These are phyloP conservation scores for Rhodotorula glutinis DNA, from an alignment of 1,284 basidiomycete genomes.

Conservation along the genomic window DNA sequence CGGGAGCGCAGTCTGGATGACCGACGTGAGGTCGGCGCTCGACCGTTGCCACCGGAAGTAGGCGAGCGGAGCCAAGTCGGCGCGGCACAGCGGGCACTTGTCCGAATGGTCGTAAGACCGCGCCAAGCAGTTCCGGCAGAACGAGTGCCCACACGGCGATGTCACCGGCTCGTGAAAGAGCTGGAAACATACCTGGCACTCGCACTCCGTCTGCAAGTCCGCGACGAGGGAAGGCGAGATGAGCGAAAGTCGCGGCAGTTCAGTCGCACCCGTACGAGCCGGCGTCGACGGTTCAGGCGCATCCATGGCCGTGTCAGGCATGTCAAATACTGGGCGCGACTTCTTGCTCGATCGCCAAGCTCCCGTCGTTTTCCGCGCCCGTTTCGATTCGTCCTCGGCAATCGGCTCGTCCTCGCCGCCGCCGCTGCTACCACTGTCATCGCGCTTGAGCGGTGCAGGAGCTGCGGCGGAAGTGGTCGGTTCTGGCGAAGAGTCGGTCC, in stretches of 20 bases:
- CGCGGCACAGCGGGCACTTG: constrained; percentile 78
- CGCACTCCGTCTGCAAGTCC: constrained; percentile 68
- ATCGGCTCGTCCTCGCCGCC: constrained; percentile 29
- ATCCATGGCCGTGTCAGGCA: background rate
- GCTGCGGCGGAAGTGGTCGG: no score
- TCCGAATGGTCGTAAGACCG: constrained; percentile 80
- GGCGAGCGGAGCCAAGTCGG: constrained; percentile 37
- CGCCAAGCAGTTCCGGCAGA: constrained; percentile 82
- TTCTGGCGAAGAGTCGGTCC: background rate
- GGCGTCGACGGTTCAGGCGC: background rate
- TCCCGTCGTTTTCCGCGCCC: constrained; percentile 15
- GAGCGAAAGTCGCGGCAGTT: background rate
- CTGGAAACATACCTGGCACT: constrained; percentile 86
- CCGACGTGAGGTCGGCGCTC: constrained; percentile 30
- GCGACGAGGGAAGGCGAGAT: constrained; percentile 30
- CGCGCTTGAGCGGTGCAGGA: constrained; percentile 3
- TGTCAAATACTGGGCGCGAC: background rate
- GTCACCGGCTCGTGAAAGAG: constrained; percentile 82
- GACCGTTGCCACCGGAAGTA: constrained; percentile 33
- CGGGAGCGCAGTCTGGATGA: constrained; percentile 39
- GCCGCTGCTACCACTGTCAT: constrained; percentile 27
- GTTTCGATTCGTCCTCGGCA: constrained; percentile 22
- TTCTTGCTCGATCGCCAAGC: constrained; percentile 12
- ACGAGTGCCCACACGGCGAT: constrained; percentile 92
- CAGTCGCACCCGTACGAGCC: background rate